Base-by-base conservation (phyloP, 495 filamentous ascomycete species). In the Antarctomyces pellizariae region DNA sequence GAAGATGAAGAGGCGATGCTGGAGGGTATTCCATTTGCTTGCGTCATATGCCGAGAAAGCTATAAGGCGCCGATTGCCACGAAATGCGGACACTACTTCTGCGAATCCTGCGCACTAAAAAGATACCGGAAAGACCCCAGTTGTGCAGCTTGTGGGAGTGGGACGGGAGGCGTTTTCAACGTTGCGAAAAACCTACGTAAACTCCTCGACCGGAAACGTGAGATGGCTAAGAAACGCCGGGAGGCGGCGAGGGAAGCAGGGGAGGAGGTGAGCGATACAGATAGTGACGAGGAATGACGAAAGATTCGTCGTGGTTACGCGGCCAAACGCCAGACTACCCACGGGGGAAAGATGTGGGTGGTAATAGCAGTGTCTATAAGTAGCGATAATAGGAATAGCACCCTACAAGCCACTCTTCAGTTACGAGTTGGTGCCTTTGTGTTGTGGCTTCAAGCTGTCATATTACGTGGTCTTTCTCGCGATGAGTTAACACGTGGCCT, bases 61-160 rank as follows among this genome's bases (percentile, higher is more conserved):
- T 97, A 97, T 47, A 71, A 68, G 36, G 54, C 66, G 25, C 82
- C 86, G 2, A 69, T 95, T 11, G 53, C 83, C 7, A 97, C 86
- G 17, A 75, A 75, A 36, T 95, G 89, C 32, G 72, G 79, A 3
- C 89, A 95, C 46, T 95, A 93, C 41, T 97, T 95, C 36, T 97
- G 86, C 47, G 74, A 92, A 43, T 52, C 53, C 0, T 95, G 89
- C 45, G 86, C 84, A 18, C 49, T 97, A 36, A 59, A 74, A 39
- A 48, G 79, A 30, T 95, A 93, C 47, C 57, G 71, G 34, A 60
- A 55, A 33, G 71, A 73, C 35, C 80, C 79, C 7, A 60, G 62
- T 2, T 97, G 89, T 47, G 79, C 77, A 4, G 76, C 70, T 16
- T 95, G 86, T 46, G 72, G 78, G 1, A 59, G 65, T 5, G 73